Conservation (phyloP, 352 stramenopile species). For the Phytophthora sojae region DNA sequence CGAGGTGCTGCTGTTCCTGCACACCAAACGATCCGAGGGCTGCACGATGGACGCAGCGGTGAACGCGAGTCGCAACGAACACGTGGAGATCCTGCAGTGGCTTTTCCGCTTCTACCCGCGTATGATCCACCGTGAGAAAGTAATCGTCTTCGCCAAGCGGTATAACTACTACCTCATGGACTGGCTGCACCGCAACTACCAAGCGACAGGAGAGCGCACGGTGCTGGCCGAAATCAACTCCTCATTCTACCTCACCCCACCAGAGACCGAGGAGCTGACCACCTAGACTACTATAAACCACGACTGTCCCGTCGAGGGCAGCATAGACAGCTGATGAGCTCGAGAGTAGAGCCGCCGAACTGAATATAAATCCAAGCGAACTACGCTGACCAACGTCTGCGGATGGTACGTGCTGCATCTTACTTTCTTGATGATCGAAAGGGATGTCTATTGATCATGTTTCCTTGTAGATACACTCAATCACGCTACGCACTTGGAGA, state of each 20-base stretch:
- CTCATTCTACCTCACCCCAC: constrained; percentile 44
- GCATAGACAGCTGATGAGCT: constrained; percentile 9
- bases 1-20: constrained; percentile 48
- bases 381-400: background rate
- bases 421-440: background rate
- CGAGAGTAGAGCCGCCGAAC: constrained; percentile 11
- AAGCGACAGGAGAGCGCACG: constrained; percentile 40
- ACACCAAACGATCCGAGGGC: constrained; percentile 35
- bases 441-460: background rate
- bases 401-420: background rate
- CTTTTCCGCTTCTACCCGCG: constrained; percentile 46
- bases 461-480: background rate
- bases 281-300: constrained; percentile 12
- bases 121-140: constrained; percentile 48
- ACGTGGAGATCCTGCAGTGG: constrained; percentile 48
- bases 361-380: constrained; percentile 4
- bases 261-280: constrained; percentile 29
- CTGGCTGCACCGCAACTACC: constrained; percentile 49
- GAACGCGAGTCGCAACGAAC: constrained; percentile 43
- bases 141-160: constrained; percentile 49
- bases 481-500: constrained; percentile 17
- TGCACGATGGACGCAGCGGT: constrained; percentile 45
- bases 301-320: background rate
- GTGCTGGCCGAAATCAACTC: constrained; percentile 47
- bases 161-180: constrained; percentile 57